Evolutionary conservation across 1,284 basidiomycete species (phyloP).

Genomic region (Sanguinoderma infundibulare): DNA sequence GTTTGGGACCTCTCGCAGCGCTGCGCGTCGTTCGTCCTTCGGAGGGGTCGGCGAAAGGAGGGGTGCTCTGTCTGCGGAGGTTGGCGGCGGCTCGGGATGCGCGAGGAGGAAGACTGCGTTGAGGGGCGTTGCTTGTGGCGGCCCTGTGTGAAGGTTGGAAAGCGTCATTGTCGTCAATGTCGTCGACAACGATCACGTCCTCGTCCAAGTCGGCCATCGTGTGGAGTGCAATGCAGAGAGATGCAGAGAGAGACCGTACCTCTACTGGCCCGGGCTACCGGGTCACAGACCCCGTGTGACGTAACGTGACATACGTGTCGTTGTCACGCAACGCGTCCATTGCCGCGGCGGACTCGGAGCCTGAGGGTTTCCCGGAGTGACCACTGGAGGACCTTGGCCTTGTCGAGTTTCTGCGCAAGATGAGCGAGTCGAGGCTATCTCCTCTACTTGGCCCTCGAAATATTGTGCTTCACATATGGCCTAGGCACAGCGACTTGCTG

Average conservation of each 20-base stretch:
- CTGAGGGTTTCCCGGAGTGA: no score
- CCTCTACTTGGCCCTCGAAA: constrained; percentile 13
- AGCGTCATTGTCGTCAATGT: constrained; percentile 45
- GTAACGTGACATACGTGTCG: constrained; percentile 4
- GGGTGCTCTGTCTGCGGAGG: constrained; percentile 32
- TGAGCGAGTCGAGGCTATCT: constrained; percentile 23
- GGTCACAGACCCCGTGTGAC: no score
- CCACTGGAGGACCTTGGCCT: no score
- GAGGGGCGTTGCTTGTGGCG: constrained; percentile 19
- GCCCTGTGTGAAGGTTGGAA: constrained; percentile 28
- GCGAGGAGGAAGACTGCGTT: constrained; percentile 27
- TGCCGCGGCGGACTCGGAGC: no score
- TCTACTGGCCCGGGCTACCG: no score
- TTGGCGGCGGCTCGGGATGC: constrained; percentile 21
- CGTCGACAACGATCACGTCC: constrained; percentile 69
- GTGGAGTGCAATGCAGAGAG: constrained; percentile 1
- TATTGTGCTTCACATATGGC: constrained; percentile 65
- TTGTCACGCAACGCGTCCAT: constrained; percentile 6
- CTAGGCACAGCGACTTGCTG: constrained; percentile 61
- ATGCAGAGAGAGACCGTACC: neutral
- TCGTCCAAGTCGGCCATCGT: constrained; percentile 45
- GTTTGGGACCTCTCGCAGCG: constrained; percentile 43
- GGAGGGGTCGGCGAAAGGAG: constrained; percentile 31
- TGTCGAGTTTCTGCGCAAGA: no score
- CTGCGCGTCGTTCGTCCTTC: constrained; percentile 43